These are phyloP conservation scores for Neofusicoccum umdonicola DNA, from an alignment of 2,329 filamentous ascomycete species.

Conservation along the genomic window DNA sequence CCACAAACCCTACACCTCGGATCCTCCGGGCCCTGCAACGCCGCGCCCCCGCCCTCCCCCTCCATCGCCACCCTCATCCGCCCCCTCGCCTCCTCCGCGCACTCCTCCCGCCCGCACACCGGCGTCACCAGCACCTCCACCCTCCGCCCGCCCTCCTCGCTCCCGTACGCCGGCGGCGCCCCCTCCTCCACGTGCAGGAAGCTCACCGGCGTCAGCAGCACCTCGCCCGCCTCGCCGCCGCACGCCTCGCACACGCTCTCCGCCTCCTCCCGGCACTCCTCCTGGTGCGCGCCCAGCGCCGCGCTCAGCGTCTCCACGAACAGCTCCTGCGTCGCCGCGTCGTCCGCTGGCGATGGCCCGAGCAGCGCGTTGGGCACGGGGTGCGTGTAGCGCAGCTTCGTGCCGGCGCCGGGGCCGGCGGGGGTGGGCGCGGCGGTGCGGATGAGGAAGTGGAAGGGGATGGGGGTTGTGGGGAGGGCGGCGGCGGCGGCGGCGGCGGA, in stretches of 20 bases:
- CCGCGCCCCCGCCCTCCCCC: not conserved
- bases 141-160: not conserved
- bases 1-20: too few relatives aligned
- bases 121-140: conserved; percentile 14
- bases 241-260: not conserved
- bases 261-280: not conserved
- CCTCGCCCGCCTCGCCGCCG: not conserved
- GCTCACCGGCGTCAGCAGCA: conserved; percentile 9
- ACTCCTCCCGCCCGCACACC: not conserved
- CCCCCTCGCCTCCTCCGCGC: not conserved
- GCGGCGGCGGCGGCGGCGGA: not conserved
- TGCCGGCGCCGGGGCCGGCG: not conserved
- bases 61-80: conserved; percentile 28
- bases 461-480: not conserved
- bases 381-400: not conserved
- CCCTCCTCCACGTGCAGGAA: conserved; percentile 5
- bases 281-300: not conserved
- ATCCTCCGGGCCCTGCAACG: too few relatives aligned
- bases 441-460: conserved; percentile 16
- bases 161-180: not conserved
- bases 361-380: not conserved
- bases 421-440: not conserved
- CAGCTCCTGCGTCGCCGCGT: not conserved
- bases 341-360: not conserved
- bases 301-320: not conserved